Conservation (phyloP, 148 eudicot species). For the Rhododendron henanense region DNA sequence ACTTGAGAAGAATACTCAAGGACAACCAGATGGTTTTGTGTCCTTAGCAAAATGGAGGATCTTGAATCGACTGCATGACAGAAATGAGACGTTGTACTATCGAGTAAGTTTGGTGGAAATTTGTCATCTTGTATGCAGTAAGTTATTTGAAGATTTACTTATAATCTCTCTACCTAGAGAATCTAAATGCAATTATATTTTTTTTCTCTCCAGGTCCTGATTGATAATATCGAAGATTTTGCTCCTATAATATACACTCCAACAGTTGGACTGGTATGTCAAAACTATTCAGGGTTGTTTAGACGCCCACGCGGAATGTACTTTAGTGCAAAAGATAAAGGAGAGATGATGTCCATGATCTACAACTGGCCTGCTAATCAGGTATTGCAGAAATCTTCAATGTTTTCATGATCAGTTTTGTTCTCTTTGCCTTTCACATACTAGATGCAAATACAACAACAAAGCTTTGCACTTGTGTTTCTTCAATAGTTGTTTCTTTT, state of each 20-base stretch:
- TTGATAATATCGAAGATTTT: constrained; percentile 64
- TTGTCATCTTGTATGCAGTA: background rate
- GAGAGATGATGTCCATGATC: constrained; percentile 99
- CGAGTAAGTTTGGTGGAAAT: constrained; percentile 54
- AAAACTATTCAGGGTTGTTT: constrained; percentile 95
- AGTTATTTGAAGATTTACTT: background rate
- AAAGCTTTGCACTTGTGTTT: background rate
- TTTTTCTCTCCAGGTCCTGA: constrained; percentile 68
- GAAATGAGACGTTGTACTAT: constrained; percentile 93
- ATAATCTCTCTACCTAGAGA: background rate
- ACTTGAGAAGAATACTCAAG: constrained; percentile 75
- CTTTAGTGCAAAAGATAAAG: constrained; percentile 94
- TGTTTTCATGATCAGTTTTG: background rate
- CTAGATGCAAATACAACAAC: background rate
- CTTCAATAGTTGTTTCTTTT: background rate
- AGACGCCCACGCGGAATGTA: constrained; percentile 99
- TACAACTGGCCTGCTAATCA: constrained; percentile 77
- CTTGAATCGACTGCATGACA: constrained; percentile 88
- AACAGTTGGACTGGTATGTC: constrained; percentile 97
- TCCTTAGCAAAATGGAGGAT: constrained; percentile 95
- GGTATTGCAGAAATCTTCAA: constrained; percentile 37
- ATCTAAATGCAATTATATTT: constrained; percentile 12
- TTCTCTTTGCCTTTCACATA: background rate
- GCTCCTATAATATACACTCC: constrained; percentile 99
- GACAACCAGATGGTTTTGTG: constrained; percentile 53